Percentiles rank a stretch among this genome's conserved stretches.
Conservation (phyloP, 148 eudicot species). For the Selenicereus undatus region DNA sequence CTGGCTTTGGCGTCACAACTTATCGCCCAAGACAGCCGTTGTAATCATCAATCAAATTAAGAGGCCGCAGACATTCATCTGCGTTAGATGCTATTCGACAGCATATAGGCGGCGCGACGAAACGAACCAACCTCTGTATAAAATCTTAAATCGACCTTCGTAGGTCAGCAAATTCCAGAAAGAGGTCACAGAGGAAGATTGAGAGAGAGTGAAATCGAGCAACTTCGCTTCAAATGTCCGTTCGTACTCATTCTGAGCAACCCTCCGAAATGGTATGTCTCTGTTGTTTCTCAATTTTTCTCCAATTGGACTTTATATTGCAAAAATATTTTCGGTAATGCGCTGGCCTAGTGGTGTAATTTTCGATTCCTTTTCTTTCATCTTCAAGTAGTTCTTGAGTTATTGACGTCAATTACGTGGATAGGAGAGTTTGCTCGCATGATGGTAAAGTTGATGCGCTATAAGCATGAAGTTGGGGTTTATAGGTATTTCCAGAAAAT, state of each 20-base stretch:
- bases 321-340: neutral
- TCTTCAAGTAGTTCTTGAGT: neutral
- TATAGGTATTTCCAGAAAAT: neutral
- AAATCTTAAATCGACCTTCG: neutral
- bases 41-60: neutral
- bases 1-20: neutral
- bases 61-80: neutral
- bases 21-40: neutral
- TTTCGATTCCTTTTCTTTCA: neutral
- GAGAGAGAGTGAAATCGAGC: neutral
- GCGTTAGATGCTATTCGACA: neutral
- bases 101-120: neutral
- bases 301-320: neutral
- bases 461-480: neutral
- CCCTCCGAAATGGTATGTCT: constrained; percentile 2
- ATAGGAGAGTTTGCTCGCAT: neutral
- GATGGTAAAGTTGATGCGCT: neutral
- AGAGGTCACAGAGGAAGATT: neutral
- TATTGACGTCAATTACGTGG: neutral
- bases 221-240: neutral
- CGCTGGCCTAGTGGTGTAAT: neutral
- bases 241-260: constrained; percentile 1
- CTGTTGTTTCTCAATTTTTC: neutral
- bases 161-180: no score
- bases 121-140: neutral